These are phyloP conservation scores for Noccaea caerulescens DNA, from an alignment of 345 rosid genomes.

Conservation along the genomic window DNA sequence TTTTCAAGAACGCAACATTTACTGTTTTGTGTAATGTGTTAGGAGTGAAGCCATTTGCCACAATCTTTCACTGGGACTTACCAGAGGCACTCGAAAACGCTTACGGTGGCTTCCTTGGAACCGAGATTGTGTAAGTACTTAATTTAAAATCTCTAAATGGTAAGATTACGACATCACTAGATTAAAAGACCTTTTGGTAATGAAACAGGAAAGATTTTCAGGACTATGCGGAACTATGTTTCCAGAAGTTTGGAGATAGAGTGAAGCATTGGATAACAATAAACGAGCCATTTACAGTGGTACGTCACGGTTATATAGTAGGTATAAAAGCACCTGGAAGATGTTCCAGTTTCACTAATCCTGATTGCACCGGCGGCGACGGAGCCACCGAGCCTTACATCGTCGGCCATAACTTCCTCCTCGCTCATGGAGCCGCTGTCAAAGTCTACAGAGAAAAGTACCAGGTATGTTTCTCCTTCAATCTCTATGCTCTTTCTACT, in stretches of 20 bases:
- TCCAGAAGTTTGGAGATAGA: constrained; percentile 51
- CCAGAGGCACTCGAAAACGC: constrained; percentile 51
- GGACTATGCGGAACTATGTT: constrained; percentile 53
- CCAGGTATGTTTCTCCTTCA: constrained; percentile 29
- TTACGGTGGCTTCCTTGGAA: constrained; percentile 51
- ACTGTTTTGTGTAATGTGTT: neutral
- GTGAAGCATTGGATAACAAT: constrained; percentile 53
- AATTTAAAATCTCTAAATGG: neutral
- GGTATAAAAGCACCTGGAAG: constrained; percentile 48
- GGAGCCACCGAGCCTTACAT: constrained; percentile 48
- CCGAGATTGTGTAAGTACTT: constrained; percentile 48
- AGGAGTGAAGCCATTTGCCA: constrained; percentile 54
- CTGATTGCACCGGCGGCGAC: constrained; percentile 43
- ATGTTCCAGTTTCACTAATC: constrained; percentile 42
- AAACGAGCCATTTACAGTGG: constrained; percentile 50
- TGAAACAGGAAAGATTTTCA: constrained; percentile 46
- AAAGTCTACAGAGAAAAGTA: constrained; percentile 47
- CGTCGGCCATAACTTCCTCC: constrained; percentile 47
- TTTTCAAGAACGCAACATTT: neutral
- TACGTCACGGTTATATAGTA: constrained; percentile 31
- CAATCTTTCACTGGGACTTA: constrained; percentile 56
- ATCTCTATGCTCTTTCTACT: too few species aligned
- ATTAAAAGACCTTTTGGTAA: neutral
- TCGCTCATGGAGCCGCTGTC: constrained; percentile 51
- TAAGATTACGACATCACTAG: neutral